Base-by-base conservation (phyloP, 805 yeast species). In the Candida nanaspora region DNA sequence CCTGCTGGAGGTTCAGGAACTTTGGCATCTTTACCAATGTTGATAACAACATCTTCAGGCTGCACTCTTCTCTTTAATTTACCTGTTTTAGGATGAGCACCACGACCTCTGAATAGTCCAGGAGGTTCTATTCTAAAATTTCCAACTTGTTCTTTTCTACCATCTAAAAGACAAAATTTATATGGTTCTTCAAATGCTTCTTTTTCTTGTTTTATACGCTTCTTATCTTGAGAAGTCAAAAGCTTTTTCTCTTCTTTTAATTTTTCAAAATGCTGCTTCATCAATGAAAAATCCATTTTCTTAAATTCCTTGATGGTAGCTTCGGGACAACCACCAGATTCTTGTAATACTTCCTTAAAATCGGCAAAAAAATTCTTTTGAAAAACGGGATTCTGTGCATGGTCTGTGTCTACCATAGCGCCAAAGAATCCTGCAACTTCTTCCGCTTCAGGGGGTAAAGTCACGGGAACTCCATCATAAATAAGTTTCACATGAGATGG, bases 71-170 rank as follows among this genome's bases (percentile, higher is more conserved):
- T 76, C 59, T 91, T 91, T 42, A 88, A 64, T 57, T 82, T 86
- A 33, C 98, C 98, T 1, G 97, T 89, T 60, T 85, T 87, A 15
- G 98, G 98, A 60, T 89, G 98, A 0, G 91, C 88, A 55, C 97
- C 98, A 61, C 98, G 84, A 34, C 98, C 98, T 61, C 97, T 73
- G 58, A 89, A 91, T 41, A 91, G 66, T 2, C 95, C 97, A 0
- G 98, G 98, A 26, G 98, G 98, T 69, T 91, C 98, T 37, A 91
- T 81, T 55, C 91, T 71, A 61, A 91, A 91, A 58, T 91, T 91
- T 20, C 97, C 97, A 25, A 91, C 94, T 52, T 82, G 89, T 55
- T 91, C 96, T 53, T 76, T 82, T 50, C 95, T 74, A 15, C 96
- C 97, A 57, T 91, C 86, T 37, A 91, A 66, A 27, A 74, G 57